These are phyloP conservation scores for Bipolaris cookei DNA, from an alignment of 2,329 filamentous ascomycete species.

Conservation along the genomic window DNA sequence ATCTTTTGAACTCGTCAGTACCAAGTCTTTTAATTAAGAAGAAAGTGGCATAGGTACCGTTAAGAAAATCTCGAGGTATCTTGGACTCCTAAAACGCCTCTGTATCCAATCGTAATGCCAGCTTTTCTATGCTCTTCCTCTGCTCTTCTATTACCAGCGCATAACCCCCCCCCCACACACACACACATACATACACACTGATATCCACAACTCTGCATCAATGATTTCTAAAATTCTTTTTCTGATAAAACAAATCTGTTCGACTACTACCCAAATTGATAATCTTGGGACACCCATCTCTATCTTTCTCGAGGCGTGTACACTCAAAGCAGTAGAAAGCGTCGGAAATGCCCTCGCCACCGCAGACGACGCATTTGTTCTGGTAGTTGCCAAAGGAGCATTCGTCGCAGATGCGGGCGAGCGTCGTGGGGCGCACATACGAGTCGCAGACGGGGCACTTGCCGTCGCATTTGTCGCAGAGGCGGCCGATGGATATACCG, in stretches of 20 bases:
- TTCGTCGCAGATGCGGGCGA: conserved; percentile 98
- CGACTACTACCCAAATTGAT: conserved; percentile 95
- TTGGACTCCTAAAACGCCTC: conserved; percentile 2
- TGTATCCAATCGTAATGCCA: neutral
- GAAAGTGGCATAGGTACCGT: neutral
- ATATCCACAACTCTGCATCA: conserved; percentile 9
- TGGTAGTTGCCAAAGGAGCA: conserved; percentile 99
- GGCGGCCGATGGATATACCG: conserved; percentile 95
- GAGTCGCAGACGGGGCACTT: conserved; percentile 99
- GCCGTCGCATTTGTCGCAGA: conserved; percentile 99
- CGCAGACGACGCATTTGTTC: conserved; percentile 99
- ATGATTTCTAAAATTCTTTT: conserved; percentile 73
- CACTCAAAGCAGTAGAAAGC: conserved; percentile 99
- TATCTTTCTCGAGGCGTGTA: conserved; percentile 93
- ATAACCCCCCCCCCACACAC: no score
- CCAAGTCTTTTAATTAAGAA: neutral
- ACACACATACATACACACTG: no score
- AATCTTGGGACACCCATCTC: conserved; percentile 98
- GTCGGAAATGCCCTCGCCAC: conserved; percentile 96
- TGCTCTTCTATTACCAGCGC: neutral
- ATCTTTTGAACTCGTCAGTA: neutral
- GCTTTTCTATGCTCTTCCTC: neutral
- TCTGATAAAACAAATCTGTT: conserved; percentile 86
- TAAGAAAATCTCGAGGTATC: neutral
- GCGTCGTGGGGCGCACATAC: conserved; percentile 95